Percentiles rank a stretch among this genome's conserved stretches.
These are phyloP conservation scores for Salvia miltiorrhiza DNA, from an alignment of 257 asterid species.

Conservation along the genomic window DNA sequence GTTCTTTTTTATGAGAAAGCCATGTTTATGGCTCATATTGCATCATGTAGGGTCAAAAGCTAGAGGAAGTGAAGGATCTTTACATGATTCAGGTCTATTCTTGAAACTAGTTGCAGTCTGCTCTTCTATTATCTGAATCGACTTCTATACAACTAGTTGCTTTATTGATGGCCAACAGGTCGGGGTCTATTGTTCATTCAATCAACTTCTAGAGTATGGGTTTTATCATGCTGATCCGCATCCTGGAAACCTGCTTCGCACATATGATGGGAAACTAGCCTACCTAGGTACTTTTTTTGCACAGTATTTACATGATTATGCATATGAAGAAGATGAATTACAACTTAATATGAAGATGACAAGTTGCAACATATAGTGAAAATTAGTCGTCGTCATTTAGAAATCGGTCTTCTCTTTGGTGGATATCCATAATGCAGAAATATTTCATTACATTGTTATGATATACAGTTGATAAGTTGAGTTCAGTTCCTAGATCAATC, in stretches of 20 bases:
- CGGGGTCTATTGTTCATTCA: constrained; percentile 97
- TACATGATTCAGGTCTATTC: constrained; percentile 85
- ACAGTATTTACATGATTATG: constrained; percentile 18
- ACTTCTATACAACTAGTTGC: constrained; percentile 7
- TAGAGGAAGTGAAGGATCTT: constrained; percentile 80
- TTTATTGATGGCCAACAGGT: constrained; percentile 45
- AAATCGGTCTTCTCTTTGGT: not conserved
- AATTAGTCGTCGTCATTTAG: not conserved
- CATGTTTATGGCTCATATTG: constrained; percentile 19
- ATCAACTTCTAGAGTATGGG: constrained; percentile 93
- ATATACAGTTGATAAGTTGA: not conserved
- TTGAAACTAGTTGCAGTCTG: constrained; percentile 19
- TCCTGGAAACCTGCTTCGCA: constrained; percentile 95
- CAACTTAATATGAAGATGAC: constrained; percentile 17
- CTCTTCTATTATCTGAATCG: not conserved
- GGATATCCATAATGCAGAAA: not conserved
- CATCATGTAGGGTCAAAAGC: constrained; percentile 76
- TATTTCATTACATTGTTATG: not conserved
- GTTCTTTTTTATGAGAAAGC: constrained; percentile 6
- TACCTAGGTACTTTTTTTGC: constrained; percentile 67
- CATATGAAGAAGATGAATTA: constrained; percentile 21
- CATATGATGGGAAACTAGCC: constrained; percentile 90
- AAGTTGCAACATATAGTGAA: not conserved
- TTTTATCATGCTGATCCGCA: constrained; percentile 99
- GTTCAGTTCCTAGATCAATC: not conserved